phyloP scores from a whole-genome alignment of 345 rosid genomes.

The Lumnitzera racemosa region DNA sequence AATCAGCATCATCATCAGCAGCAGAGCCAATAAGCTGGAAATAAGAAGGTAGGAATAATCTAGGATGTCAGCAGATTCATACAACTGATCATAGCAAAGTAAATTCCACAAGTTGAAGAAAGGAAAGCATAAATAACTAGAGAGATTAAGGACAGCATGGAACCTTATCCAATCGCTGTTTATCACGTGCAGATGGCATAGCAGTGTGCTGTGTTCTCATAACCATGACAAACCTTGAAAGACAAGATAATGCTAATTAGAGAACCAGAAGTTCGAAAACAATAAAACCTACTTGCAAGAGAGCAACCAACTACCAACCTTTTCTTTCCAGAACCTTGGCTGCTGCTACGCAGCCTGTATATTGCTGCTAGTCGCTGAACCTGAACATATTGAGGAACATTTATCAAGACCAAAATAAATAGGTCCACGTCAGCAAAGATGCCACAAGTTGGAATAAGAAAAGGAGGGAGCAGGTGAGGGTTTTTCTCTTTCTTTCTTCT shows the following conservation, averaged over 20 bases:
- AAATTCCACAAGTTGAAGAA: background rate
- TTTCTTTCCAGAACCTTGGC: constrained; percentile 84
- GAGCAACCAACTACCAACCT: constrained; percentile 23
- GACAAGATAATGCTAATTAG: background rate
- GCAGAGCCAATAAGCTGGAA: constrained; percentile 70
- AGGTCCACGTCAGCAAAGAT: too few species aligned
- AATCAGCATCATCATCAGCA: constrained; percentile 46
- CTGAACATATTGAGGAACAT: constrained; percentile 20
- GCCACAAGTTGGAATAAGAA: too few species aligned
- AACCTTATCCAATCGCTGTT: constrained; percentile 75
- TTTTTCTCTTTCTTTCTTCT: too few species aligned
- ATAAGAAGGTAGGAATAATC: constrained; percentile 4
- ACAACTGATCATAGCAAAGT: background rate
- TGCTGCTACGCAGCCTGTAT: constrained; percentile 49
- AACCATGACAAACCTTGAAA: constrained; percentile 67
- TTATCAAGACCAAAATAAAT: too few species aligned
- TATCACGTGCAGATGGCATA: constrained; percentile 74
- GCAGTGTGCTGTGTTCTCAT: constrained; percentile 61
- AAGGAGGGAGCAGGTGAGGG: too few species aligned
- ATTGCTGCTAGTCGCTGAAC: constrained; percentile 68
- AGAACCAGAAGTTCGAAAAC: constrained; percentile 5
- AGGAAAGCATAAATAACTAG: background rate
- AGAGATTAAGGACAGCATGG: constrained; percentile 1
- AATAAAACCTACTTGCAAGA: background rate
- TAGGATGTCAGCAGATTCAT: background rate